Evolutionary conservation across 495 filamentous ascomycete species (phyloP).

Genomic region (Lepidopterella palustris): DNA sequence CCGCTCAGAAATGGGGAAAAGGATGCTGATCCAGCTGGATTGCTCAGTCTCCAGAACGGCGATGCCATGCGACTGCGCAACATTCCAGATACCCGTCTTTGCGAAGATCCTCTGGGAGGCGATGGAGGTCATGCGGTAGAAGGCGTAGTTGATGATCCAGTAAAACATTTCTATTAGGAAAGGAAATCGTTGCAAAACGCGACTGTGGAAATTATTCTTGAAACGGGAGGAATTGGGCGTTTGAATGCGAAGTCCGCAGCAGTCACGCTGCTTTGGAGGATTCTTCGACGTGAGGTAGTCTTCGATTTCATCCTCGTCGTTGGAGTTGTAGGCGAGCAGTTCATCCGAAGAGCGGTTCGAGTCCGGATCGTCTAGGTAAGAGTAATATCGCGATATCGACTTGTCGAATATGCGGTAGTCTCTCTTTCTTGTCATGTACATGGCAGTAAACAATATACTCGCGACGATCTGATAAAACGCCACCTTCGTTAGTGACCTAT

Average conservation of each 20-base stretch:
- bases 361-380: conserved; percentile 36
- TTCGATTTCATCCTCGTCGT: conserved; percentile 33
- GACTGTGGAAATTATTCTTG: conserved; percentile 49
- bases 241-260: conserved; percentile 42
- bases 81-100: conserved; percentile 55
- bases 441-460: conserved; percentile 51
- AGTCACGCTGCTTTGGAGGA: conserved; percentile 43
- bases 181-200: conserved; percentile 36
- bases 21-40: conserved; percentile 44
- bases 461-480: conserved; percentile 46
- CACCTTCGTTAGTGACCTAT: background rate
- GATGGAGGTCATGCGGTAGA: conserved; percentile 56
- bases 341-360: conserved; percentile 40
- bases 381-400: conserved; percentile 27
- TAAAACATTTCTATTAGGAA: conserved; percentile 34
- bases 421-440: conserved; percentile 50
- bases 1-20: conserved; percentile 51
- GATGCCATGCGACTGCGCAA: conserved; percentile 58
- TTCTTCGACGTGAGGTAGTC: conserved; percentile 31
- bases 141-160: conserved; percentile 53
- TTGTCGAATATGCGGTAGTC: conserved; percentile 42
- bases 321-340: conserved; percentile 34
- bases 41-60: conserved; percentile 58
- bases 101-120: conserved; percentile 52
- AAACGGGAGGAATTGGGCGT: conserved; percentile 57